Conservation (phyloP, 768 basidiomycete genomes). For the Naganishia antarctica region DNA sequence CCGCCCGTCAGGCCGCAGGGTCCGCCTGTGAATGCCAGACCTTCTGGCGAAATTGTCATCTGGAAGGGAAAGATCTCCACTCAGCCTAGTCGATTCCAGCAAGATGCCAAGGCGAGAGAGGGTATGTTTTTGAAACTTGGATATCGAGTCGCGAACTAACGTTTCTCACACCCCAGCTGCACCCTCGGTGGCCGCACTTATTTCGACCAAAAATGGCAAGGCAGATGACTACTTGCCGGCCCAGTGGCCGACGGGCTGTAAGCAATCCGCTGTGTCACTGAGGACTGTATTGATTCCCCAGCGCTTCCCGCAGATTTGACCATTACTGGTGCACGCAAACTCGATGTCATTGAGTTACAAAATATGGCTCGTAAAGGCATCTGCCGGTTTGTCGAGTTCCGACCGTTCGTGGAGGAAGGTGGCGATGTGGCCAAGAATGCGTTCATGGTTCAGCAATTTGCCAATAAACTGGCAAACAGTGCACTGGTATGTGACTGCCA, state of each 20-base stretch:
- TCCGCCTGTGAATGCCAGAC: neutral
- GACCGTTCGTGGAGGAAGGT: conserved; percentile 18
- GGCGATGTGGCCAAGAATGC: conserved; percentile 7
- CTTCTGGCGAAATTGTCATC: conserved; percentile 5
- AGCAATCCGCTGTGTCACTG: neutral
- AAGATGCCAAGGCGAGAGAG: conserved; percentile 11
- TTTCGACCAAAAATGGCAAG: conserved; percentile 3
- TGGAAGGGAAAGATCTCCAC: conserved; percentile 17
- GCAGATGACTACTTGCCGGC: conserved; percentile 7
- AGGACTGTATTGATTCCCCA: neutral
- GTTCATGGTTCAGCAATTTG: conserved; percentile 12
- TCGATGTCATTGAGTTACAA: conserved; percentile 19
- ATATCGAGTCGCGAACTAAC: neutral
- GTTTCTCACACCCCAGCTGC: neutral
- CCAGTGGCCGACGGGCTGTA: conserved; percentile 18
- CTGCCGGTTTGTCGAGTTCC: conserved; percentile 26
- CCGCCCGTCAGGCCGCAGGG: neutral
- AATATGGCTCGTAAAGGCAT: conserved; percentile 10
- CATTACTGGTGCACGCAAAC: conserved; percentile 15
- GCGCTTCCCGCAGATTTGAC: conserved; percentile 10
- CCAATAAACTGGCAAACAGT: conserved; percentile 24
- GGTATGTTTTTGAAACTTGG: neutral
- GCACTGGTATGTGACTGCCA: neutral
- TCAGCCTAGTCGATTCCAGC: conserved; percentile 18
- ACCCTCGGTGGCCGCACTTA: conserved; percentile 10